These are phyloP conservation scores for Cladophialophora bantiana DNA, from an alignment of 2,329 filamentous ascomycete species.

Conservation along the genomic window DNA sequence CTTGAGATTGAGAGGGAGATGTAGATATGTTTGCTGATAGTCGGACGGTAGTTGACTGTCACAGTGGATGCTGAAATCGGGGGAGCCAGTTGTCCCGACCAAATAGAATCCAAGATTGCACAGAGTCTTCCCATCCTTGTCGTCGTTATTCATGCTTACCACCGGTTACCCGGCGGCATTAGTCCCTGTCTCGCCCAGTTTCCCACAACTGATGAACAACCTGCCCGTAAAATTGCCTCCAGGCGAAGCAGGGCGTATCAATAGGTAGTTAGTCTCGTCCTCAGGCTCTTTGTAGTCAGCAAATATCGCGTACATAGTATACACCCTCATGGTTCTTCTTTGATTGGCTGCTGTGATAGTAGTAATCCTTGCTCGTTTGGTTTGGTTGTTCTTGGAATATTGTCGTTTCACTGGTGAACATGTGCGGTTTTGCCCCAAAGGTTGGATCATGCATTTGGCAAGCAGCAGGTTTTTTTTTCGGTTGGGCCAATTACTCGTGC, in stretches of 20 bases:
- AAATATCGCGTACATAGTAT: not conserved
- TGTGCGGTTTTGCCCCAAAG: not conserved
- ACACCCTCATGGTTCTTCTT: not conserved
- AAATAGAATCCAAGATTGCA: not conserved
- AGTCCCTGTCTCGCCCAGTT: not conserved
- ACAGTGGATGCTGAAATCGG: not conserved
- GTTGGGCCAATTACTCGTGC: constrained; percentile 1
- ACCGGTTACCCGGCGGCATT: not conserved
- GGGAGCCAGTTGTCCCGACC: not conserved
- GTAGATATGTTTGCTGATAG: not conserved
- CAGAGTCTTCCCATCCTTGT: not conserved
- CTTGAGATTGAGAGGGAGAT: not conserved
- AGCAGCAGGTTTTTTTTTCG: not conserved
- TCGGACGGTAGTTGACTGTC: not conserved
- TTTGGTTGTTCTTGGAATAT: not conserved
- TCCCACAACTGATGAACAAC: not conserved
- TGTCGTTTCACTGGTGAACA: not conserved
- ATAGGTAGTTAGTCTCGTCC: not conserved
- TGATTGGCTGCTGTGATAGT: not conserved
- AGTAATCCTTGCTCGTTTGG: not conserved
- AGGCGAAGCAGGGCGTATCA: not conserved
- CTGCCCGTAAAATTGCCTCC: not conserved
- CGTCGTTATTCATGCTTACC: not conserved
- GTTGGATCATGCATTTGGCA: not conserved
- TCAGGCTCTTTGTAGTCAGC: constrained; percentile 3